These are phyloP conservation scores for Cadophora gregata DNA, from an alignment of 2,329 filamentous ascomycete species.

Conservation along the genomic window DNA sequence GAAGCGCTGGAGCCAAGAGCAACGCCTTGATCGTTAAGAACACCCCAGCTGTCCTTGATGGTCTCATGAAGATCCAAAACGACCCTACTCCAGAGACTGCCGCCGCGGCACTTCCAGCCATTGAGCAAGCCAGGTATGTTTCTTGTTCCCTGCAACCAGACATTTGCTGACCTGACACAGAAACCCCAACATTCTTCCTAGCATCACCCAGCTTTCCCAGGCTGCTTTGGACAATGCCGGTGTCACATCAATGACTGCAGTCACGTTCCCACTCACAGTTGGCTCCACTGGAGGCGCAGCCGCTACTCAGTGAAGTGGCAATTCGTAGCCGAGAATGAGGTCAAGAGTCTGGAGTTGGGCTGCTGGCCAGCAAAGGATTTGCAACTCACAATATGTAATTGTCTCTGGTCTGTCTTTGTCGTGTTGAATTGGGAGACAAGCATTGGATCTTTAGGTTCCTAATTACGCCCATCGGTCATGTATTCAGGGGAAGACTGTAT, in stretches of 20 bases:
- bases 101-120: constrained; percentile 23
- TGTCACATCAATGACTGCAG: constrained; percentile 13
- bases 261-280: not conserved
- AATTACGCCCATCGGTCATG: constrained; percentile 14
- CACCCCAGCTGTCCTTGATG: constrained; percentile 35
- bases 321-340: not conserved
- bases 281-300: not conserved
- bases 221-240: constrained; percentile 29
- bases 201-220: constrained; percentile 40
- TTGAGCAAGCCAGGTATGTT: constrained; percentile 33
- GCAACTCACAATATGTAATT: constrained; percentile 6
- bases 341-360: not conserved
- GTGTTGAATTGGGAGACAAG: not conserved
- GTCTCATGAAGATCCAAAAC: constrained; percentile 34
- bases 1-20: constrained; percentile 29
- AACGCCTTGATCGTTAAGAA: constrained; percentile 38
- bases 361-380: constrained; percentile 4
- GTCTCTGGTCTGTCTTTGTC: constrained; percentile 17
- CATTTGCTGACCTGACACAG: constrained; percentile 18
- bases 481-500: not conserved
- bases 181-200: constrained; percentile 40
- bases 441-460: constrained; percentile 11
- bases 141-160: too few relatives aligned
- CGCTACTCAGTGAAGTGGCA: not conserved
- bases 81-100: constrained; percentile 25